These are phyloP conservation scores for Biancaea sappan DNA, from an alignment of 306 rosid genomes.

Conservation along the genomic window DNA sequence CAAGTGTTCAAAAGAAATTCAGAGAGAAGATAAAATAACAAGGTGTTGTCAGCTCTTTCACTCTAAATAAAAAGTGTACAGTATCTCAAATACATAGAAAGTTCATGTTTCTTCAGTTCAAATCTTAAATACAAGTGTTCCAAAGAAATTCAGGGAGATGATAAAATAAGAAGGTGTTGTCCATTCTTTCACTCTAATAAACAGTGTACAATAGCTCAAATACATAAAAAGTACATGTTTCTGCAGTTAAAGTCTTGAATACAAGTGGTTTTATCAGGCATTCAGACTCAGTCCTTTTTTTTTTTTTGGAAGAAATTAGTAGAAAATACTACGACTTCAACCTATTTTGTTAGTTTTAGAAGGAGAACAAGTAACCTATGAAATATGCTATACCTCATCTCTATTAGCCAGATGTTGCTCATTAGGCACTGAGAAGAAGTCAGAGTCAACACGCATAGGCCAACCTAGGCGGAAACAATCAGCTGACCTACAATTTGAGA, in stretches of 20 bases:
- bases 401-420: conserved; percentile 36
- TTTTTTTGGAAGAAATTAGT: not conserved
- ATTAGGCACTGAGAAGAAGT: conserved; percentile 62
- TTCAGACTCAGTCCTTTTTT: not conserved
- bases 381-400: conserved; percentile 60
- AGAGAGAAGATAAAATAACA: conserved; percentile 1
- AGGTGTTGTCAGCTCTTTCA: conserved; percentile 1
- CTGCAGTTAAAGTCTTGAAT: not conserved
- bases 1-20: conserved; percentile 25
- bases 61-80: not conserved
- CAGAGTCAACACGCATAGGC: conserved; percentile 89
- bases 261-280: conserved; percentile 7
- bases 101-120: not conserved
- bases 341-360: conserved; percentile 11
- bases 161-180: not conserved
- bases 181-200: not conserved
- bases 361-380: conserved; percentile 28
- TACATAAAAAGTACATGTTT: not conserved
- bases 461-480: conserved; percentile 86
- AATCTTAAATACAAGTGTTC: conserved; percentile 8
- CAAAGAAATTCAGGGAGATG: conserved; percentile 18
- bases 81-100: conserved; percentile 6
- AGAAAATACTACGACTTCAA: not conserved
- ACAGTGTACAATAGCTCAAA: not conserved
- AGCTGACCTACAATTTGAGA: conserved; percentile 66